Base-by-base conservation (phyloP, 225 moss, liverwort and hornwort species). In the Sphagnum contortum region DNA sequence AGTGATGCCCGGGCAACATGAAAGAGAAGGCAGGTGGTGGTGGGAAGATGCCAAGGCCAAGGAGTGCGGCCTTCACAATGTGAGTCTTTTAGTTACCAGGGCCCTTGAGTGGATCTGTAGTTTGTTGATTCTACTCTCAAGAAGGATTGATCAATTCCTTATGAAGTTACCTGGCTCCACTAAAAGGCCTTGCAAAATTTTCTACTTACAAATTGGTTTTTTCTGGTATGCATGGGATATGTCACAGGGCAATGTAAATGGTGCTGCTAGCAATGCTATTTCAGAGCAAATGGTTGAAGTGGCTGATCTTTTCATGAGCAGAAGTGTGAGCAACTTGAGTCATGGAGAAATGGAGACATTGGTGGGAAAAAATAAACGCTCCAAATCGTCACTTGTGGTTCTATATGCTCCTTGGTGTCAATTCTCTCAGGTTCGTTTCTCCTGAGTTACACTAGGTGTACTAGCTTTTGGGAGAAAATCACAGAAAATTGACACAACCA, bases 21-120 rank as follows among this genome's bases (percentile, higher is more conserved):
- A 96, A 69, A 82, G 95, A 73, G 95, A 96, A 71, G 95, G 95
- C 14, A 86, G 95, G 67, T 96, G 95, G 95, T 96, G 95, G 95
- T 96, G 95, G 95, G 95, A 96, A 71, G 92, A 96, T 75, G 87
- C 95, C 14, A 96, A 84, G 57, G 92, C 90, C 0, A 96, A 96
- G 72, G 95, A 96, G 53, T 96, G 95, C 56, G 95, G 95, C 70
- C 82, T 96, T 9, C 95, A 96, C 73, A 96, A 96, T 88, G 95
- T 88, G 68, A 47, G 3, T 51, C 13, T 29, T 60, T 6, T 12
- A 5, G 12, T 51, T 14, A 65, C n/a, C 9, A 9, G 2, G 46
- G 48, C 9, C 48, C 6, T 63, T 13, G 7, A 11, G 63, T 46
- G 48, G 63, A 61, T 44, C 8, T 61, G 29, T 7, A 12, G 8